phyloP scores from a whole-genome alignment of 345 rosid species.

The Bruguiera parviflora region DNA sequence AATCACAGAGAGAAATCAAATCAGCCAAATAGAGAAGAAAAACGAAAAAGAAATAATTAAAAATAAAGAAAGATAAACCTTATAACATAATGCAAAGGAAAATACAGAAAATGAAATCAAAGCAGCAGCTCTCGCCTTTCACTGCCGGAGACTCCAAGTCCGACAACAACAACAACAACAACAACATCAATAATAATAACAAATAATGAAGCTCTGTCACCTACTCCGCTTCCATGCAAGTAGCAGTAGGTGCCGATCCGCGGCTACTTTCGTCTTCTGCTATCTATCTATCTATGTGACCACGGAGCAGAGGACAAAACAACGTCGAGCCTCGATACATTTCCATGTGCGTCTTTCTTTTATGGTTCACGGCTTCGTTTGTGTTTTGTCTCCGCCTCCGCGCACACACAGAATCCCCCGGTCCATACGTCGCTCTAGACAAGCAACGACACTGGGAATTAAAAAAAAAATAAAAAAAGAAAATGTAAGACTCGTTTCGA shows the following conservation, averaged over 20 bases:
- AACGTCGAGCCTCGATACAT: neutral
- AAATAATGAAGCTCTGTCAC: slow-evolving; percentile 9
- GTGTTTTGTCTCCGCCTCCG: slow-evolving; percentile 16
- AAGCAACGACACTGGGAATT: slow-evolving; percentile 4
- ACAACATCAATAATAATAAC: too few relatives aligned
- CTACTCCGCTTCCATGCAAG: slow-evolving; percentile 10
- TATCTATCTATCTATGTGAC: neutral
- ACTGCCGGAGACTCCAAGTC: too few relatives aligned
- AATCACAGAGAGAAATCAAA: too few relatives aligned
- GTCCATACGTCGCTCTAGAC: neutral
- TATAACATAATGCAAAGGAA: too few relatives aligned
- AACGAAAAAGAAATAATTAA: too few relatives aligned
- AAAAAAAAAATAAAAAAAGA: neutral
- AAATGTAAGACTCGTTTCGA: neutral
- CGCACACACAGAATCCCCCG: neutral
- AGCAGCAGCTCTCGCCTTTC: too few relatives aligned
- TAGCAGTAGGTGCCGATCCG: neutral
- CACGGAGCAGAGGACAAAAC: slow-evolving; percentile 17
- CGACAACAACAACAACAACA: too few relatives aligned
- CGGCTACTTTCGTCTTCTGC: neutral
- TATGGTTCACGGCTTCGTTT: slow-evolving; percentile 38
- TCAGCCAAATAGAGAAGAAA: too few relatives aligned
- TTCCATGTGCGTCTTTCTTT: slow-evolving; percentile 24
- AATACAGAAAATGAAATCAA: too few relatives aligned
- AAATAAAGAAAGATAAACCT: too few relatives aligned